phyloP scores from a whole-genome alignment of 768 basidiomycete genomes.

The Naganishia vaughanmartiniae region DNA sequence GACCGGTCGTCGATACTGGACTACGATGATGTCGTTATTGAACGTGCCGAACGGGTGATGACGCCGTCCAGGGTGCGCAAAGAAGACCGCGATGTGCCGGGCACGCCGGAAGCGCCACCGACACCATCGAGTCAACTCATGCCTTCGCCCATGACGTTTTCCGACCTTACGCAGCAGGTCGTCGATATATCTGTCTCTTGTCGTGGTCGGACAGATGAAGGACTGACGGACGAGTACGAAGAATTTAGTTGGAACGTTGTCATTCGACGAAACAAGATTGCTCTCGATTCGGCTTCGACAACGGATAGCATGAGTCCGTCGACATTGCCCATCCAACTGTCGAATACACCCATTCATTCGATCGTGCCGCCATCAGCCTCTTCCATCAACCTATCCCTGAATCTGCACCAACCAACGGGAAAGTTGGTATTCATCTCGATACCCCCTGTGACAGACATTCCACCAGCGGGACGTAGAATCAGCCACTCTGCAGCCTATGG shows the following conservation, averaged over 20 bases:
- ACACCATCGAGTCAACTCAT: not conserved
- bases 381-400: constrained; percentile 44
- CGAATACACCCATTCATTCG: not conserved
- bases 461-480: constrained; percentile 32
- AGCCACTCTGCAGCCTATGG: constrained; percentile 3
- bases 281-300: not conserved
- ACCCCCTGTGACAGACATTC: constrained; percentile 32
- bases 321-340: constrained; percentile 8
- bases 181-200: constrained; percentile 29
- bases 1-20: constrained; percentile 19
- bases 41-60: constrained; percentile 12
- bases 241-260: constrained; percentile 65
- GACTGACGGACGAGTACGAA: constrained; percentile 77
- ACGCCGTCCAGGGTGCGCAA: constrained; percentile 11
- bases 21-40: constrained; percentile 24
- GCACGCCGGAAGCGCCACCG: not conserved
- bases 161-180: constrained; percentile 24
- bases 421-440: constrained; percentile 46
- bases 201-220: constrained; percentile 73
- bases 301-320: not conserved
- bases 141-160: constrained; percentile 12
- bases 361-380: constrained; percentile 38
- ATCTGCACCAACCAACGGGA: constrained; percentile 42
- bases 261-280: constrained; percentile 29
- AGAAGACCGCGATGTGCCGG: not conserved